phyloP scores from a whole-genome alignment of 1,139 yeast genomes.

The Geotrichum carabidarum region DNA sequence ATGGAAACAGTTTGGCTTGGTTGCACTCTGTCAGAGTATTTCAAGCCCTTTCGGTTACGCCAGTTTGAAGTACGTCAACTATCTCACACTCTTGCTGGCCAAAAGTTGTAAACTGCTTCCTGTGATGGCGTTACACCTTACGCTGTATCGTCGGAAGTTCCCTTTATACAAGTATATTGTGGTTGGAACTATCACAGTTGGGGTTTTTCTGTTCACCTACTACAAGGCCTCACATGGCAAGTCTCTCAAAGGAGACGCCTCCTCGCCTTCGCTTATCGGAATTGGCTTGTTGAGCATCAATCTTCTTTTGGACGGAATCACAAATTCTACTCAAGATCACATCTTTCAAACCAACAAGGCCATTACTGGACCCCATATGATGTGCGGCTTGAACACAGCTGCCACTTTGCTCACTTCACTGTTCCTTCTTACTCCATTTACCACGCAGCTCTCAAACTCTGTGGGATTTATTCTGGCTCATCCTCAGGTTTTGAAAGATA shows the following conservation, averaged over 20 bases:
- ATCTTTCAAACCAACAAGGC: slow-evolving; percentile 50
- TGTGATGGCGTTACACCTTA: slow-evolving; percentile 74
- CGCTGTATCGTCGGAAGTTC: slow-evolving; percentile 67
- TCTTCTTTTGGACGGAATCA: slow-evolving; percentile 79
- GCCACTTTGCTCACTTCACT: slow-evolving; percentile 42
- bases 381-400: slow-evolving; percentile 73
- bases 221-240: slow-evolving; percentile 32
- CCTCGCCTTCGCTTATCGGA: slow-evolving; percentile 45
- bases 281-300: slow-evolving; percentile 54
- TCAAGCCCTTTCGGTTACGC: slow-evolving; percentile 77
- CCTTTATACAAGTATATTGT: slow-evolving; percentile 74
- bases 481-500: slow-evolving; percentile 53
- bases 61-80: slow-evolving; percentile 77
- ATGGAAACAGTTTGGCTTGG: slow-evolving; percentile 48
- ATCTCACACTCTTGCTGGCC: slow-evolving; percentile 76
- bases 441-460: slow-evolving; percentile 51
- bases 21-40: slow-evolving; percentile 73
- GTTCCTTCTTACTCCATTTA: slow-evolving; percentile 40
- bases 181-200: slow-evolving; percentile 68
- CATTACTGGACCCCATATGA: slow-evolving; percentile 75
- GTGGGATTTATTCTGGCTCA: slow-evolving; percentile 45
- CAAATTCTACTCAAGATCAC: slow-evolving; percentile 90
- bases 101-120: slow-evolving; percentile 93
- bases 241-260: slow-evolving; percentile 24
- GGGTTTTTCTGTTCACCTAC: slow-evolving; percentile 75